phyloP scores from a whole-genome alignment of 768 basidiomycete species.

The Psilocybe azurescens region DNA sequence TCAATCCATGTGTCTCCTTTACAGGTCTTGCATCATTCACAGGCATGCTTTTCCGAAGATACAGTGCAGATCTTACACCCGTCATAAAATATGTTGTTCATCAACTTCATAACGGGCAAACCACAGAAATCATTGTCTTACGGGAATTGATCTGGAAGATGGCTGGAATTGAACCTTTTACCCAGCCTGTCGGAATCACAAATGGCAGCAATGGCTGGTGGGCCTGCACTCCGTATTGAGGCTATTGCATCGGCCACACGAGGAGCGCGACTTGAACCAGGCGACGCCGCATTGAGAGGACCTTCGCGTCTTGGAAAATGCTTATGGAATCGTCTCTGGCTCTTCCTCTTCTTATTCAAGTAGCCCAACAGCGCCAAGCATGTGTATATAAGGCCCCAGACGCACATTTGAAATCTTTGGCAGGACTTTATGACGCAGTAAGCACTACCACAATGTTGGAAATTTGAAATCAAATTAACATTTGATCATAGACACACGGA shows the following conservation, averaged over 20 bases:
- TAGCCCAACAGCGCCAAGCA: slow-evolving; percentile 89
- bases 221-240: slow-evolving; percentile 85
- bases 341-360: slow-evolving; percentile 88
- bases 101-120: slow-evolving; percentile 81
- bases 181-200: slow-evolving; percentile 90
- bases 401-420: slow-evolving; percentile 85
- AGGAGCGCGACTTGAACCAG: slow-evolving; percentile 73
- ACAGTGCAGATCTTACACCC: slow-evolving; percentile 81
- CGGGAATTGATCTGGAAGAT: slow-evolving; percentile 93
- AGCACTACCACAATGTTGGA: slow-evolving; percentile 29
- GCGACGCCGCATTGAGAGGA: slow-evolving; percentile 66
- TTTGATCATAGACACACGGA: slow-evolving; percentile 73
- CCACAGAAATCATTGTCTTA: slow-evolving; percentile 90
- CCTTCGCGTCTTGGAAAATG: slow-evolving; percentile 68
- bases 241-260: slow-evolving; percentile 81
- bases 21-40: slow-evolving; percentile 92
- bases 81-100: slow-evolving; percentile 91
- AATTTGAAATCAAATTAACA: slow-evolving; percentile 17
- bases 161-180: slow-evolving; percentile 89
- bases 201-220: slow-evolving; percentile 90
- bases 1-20: slow-evolving; percentile 18
- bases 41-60: slow-evolving; percentile 89
- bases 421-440: slow-evolving; percentile 88
- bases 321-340: slow-evolving; percentile 76
- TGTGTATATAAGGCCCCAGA: slow-evolving; percentile 79